Conservation (phyloP, 2,329 filamentous ascomycete genomes). For the Aspergillus sp. region DNA sequence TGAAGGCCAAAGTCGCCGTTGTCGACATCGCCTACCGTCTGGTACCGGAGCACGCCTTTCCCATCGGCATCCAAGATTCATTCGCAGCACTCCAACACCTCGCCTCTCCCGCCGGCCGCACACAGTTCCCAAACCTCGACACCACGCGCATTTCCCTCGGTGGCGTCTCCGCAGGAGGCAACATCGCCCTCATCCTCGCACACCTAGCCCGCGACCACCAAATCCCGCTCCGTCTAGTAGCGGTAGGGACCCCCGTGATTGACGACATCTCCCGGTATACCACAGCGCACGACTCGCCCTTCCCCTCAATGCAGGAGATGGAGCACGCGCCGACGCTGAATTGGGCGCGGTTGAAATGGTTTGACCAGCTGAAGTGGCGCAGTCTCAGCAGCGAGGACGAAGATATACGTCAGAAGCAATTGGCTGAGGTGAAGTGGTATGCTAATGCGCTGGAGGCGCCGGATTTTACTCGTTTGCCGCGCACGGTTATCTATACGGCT, state of each 20-base stretch:
- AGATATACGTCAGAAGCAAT: slow-evolving; percentile 19
- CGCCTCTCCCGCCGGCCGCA: slow-evolving; percentile 35
- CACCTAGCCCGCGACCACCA: slow-evolving; percentile 46
- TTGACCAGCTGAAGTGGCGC: slow-evolving; percentile 38
- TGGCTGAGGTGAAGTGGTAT: slow-evolving; percentile 31
- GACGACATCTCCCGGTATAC: slow-evolving; percentile 44
- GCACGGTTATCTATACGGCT: slow-evolving; percentile 48
- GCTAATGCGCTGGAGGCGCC: slow-evolving; percentile 40
- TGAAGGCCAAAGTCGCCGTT: slow-evolving; percentile 47
- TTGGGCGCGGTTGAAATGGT: slow-evolving; percentile 48
- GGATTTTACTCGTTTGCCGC: slow-evolving; percentile 36
- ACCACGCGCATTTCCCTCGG: slow-evolving; percentile 46
- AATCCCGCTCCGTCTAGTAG: slow-evolving; percentile 43
- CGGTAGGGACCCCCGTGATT: slow-evolving; percentile 45
- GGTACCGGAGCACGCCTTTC: slow-evolving; percentile 53
- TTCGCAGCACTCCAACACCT: slow-evolving; percentile 50
- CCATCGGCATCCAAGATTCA: slow-evolving; percentile 52
- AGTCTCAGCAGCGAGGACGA: slow-evolving; percentile 24
- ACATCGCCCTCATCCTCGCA: slow-evolving; percentile 29
- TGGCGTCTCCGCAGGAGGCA: slow-evolving; percentile 45
- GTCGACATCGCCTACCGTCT: slow-evolving; percentile 57
- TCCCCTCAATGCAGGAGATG: slow-evolving; percentile 45
- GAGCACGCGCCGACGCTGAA: slow-evolving; percentile 48
- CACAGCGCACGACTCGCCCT: slow-evolving; percentile 41
- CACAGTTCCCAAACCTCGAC: slow-evolving; percentile 42